Evolutionary conservation across 306 rosid species (phyloP).

Genomic region (Coriaria nepalensis): DNA sequence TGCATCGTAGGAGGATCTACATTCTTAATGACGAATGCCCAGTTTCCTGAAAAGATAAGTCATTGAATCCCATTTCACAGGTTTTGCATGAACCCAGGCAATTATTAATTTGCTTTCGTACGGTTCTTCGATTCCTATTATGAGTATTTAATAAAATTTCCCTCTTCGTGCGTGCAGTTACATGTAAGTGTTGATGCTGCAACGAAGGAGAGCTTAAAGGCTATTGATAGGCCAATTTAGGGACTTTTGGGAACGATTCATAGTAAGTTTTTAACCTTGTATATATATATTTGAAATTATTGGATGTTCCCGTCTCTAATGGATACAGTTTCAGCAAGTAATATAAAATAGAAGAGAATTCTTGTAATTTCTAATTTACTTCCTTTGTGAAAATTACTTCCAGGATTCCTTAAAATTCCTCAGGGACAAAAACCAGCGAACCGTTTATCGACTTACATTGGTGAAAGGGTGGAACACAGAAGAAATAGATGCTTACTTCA

Average conservation of each 20-base stretch:
- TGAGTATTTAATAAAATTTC: too few species aligned
- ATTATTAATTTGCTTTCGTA: too few species aligned
- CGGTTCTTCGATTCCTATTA: too few species aligned
- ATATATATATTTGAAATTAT: too few species aligned
- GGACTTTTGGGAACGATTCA: conserved; percentile 94
- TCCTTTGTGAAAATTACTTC: conserved; percentile 11
- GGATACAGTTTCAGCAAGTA: background rate
- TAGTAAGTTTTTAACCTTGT: conserved; percentile 36
- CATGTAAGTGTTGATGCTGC: conserved; percentile 98
- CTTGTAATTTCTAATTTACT: conserved; percentile 12
- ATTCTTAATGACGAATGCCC: conserved; percentile 93
- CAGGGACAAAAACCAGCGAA: conserved; percentile 79
- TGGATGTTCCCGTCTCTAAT: too few species aligned
- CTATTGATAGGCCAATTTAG: conserved; percentile 95
- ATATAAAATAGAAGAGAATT: conserved; percentile 6
- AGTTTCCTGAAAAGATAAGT: conserved; percentile 85
- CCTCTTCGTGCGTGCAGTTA: conserved; percentile 37
- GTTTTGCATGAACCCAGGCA: conserved; percentile 15
- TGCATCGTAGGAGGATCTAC: conserved; percentile 78
- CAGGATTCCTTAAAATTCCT: conserved; percentile 86
- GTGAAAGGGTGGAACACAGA: conserved; percentile 97
- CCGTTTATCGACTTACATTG: conserved; percentile 88
- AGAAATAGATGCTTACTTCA: conserved; percentile 73
- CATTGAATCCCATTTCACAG: conserved; percentile 73
- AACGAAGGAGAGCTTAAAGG: conserved; percentile 85